These are phyloP conservation scores for Rhizopogon vinicolor DNA, from an alignment of 768 basidiomycete genomes.

Conservation along the genomic window DNA sequence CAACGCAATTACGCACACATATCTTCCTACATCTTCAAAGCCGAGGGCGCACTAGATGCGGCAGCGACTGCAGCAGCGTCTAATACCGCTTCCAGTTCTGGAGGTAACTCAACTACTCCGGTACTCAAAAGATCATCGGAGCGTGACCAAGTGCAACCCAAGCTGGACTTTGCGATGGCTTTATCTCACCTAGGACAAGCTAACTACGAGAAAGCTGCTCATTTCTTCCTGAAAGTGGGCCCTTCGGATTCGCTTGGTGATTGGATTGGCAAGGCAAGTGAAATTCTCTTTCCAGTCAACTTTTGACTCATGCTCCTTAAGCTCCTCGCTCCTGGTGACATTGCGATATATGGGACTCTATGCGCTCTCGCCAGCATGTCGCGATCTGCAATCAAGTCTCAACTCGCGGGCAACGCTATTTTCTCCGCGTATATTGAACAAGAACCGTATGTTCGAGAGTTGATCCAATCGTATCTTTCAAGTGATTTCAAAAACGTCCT, in stretches of 20 bases:
- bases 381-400: constrained; percentile 63
- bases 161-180: constrained; percentile 78
- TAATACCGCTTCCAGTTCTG: constrained; percentile 22
- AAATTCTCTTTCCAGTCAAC: background rate
- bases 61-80: constrained; percentile 33
- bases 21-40: constrained; percentile 92
- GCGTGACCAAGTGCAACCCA: constrained; percentile 65
- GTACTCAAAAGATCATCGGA: constrained; percentile 45
- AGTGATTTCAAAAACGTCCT: constrained; percentile 85
- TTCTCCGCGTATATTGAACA: constrained; percentile 81
- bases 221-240: constrained; percentile 65
- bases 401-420: constrained; percentile 60
- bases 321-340: constrained; percentile 77
- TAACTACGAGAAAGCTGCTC: constrained; percentile 79
- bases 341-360: constrained; percentile 82
- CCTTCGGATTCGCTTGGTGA: constrained; percentile 62
- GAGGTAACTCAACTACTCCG: constrained; percentile 10
- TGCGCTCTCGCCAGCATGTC: constrained; percentile 78
- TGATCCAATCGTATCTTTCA: constrained; percentile 80
- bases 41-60: constrained; percentile 85
- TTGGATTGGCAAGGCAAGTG: constrained; percentile 67
- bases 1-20: constrained; percentile 84
- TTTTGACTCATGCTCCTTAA: constrained; percentile 18
- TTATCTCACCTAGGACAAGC: constrained; percentile 69
- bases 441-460: constrained; percentile 82